phyloP scores from a whole-genome alignment of 176 grass and related monocot species.

The Urochloa ruziziensis region DNA sequence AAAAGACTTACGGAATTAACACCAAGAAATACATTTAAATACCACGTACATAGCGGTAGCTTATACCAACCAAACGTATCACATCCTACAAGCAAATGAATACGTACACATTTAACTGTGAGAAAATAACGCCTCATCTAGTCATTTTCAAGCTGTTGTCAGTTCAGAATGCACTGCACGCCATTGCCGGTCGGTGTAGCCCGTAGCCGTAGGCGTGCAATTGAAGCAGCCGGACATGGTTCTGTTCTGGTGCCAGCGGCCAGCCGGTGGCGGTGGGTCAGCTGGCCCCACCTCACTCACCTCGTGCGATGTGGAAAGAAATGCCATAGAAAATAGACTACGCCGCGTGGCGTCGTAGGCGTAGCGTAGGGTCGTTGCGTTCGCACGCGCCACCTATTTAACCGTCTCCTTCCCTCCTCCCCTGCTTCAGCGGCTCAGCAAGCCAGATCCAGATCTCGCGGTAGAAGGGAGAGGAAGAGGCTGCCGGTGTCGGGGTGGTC shows the following conservation, averaged over 20 bases:
- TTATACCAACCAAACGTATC: background rate
- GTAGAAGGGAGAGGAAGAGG: background rate
- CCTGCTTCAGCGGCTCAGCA: too few relatives aligned
- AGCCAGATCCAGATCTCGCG: slow-evolving; percentile 30
- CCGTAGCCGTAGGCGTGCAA: background rate
- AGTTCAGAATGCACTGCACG: too few relatives aligned
- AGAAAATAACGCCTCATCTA: background rate
- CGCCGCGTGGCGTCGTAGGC: background rate
- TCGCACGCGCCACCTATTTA: slow-evolving; percentile 13
- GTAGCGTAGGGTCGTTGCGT: background rate
- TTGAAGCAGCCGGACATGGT: background rate
- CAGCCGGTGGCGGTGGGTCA: background rate
- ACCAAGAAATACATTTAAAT: too few relatives aligned
- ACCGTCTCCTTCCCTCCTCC: background rate
- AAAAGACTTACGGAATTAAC: background rate
- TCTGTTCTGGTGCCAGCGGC: background rate
- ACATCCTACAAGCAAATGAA: background rate
- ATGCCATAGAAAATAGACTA: background rate
- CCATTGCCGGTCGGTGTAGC: background rate
- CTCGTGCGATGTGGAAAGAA: background rate
- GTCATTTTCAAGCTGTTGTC: background rate
- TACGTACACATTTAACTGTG: background rate
- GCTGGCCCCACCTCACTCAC: background rate
- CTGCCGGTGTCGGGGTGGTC: background rate
- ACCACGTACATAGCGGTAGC: too few relatives aligned